A percentile compares a stretch with the other conserved stretches of the same genome.
Conservation (phyloP, 257 asterid genomes). For the Thymus mandschuricus region DNA sequence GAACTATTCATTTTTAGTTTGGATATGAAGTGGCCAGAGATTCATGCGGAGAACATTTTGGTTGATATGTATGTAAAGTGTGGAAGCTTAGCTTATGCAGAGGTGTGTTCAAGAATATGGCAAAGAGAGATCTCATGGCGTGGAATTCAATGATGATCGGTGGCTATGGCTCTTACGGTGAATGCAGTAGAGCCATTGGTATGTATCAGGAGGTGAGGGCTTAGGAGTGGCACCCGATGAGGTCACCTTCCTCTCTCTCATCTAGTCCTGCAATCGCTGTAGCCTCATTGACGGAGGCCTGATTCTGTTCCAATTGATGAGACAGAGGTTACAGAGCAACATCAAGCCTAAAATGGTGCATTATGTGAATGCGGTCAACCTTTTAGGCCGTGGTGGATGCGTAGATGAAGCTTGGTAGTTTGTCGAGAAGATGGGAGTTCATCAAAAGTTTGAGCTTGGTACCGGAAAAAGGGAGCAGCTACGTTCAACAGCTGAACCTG, state of each 20-base stretch:
- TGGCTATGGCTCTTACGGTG: conserved; percentile 81
- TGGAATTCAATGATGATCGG: conserved; percentile 77
- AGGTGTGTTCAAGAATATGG: conserved; percentile 48
- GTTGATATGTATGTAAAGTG: conserved; percentile 81
- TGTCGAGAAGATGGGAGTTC: conserved; percentile 58
- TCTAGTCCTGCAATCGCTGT: conserved; percentile 84
- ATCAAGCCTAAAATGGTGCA: conserved; percentile 71
- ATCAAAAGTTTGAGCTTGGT: conserved; percentile 64
- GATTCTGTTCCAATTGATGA: conserved; percentile 53
- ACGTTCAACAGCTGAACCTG: conserved; percentile 65
- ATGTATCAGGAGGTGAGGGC: conserved; percentile 60
- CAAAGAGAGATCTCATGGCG: conserved; percentile 51
- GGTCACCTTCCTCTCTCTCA: conserved; percentile 72
- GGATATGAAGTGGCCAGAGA: conserved; percentile 31
- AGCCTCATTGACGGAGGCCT: conserved; percentile 69
- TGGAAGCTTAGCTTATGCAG: conserved; percentile 67
- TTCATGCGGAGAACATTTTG: conserved; percentile 66
- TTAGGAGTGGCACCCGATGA: conserved; percentile 58
- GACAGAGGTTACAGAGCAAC: conserved; percentile 28
- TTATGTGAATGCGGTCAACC: conserved; percentile 68
- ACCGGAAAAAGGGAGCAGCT: conserved; percentile 61
- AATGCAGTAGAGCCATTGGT: conserved; percentile 62
- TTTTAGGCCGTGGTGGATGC: conserved; percentile 72
- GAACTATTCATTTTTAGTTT: too few relatives aligned
- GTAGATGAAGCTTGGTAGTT: conserved; percentile 58